These are phyloP conservation scores for Talaromyces rugulosus DNA, from an alignment of 2,329 filamentous ascomycete genomes.

Conservation along the genomic window DNA sequence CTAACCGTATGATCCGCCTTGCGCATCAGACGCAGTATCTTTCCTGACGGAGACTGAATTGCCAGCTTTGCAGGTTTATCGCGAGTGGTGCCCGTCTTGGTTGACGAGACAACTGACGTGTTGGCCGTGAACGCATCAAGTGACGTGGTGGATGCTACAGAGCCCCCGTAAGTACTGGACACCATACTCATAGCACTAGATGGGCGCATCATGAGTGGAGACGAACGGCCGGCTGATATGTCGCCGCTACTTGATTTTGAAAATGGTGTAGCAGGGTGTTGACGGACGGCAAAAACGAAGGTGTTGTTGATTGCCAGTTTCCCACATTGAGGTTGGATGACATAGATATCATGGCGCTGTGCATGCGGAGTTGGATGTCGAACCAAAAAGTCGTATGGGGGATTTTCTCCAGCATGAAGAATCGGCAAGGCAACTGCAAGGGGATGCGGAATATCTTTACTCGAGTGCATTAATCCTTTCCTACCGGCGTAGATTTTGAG, in stretches of 20 bases:
- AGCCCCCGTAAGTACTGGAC: conserved; percentile 50
- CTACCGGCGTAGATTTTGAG: conserved; percentile 93
- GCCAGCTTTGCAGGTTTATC: conserved; percentile 91
- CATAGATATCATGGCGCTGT: conserved; percentile 94
- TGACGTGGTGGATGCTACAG: conserved; percentile 44
- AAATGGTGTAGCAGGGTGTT: conserved; percentile 68
- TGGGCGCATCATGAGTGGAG: conserved; percentile 50
- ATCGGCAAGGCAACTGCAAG: conserved; percentile 87
- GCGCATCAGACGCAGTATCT: conserved; percentile 69
- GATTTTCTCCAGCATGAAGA: conserved; percentile 85
- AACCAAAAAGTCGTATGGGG: conserved; percentile 86
- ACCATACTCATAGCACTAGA: conserved; percentile 59
- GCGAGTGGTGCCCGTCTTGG: conserved; percentile 21
- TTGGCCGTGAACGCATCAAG: conserved; percentile 38
- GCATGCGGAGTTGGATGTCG: conserved; percentile 95
- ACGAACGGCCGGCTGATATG: conserved; percentile 41
- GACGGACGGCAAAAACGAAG: conserved; percentile 92
- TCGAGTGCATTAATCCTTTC: conserved; percentile 93
- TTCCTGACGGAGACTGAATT: conserved; percentile 89
- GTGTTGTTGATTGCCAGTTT: conserved; percentile 91
- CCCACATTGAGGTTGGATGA: conserved; percentile 90
- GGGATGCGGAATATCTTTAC: conserved; percentile 91
- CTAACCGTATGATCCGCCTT: conserved; percentile 45
- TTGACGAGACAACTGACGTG: conserved; percentile 52
- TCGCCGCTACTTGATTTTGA: conserved; percentile 13